A percentile compares a stretch with the other conserved stretches of the same genome.
Conservation (phyloP, 2,329 filamentous ascomycete species). For the Sphaerulina musiva region DNA sequence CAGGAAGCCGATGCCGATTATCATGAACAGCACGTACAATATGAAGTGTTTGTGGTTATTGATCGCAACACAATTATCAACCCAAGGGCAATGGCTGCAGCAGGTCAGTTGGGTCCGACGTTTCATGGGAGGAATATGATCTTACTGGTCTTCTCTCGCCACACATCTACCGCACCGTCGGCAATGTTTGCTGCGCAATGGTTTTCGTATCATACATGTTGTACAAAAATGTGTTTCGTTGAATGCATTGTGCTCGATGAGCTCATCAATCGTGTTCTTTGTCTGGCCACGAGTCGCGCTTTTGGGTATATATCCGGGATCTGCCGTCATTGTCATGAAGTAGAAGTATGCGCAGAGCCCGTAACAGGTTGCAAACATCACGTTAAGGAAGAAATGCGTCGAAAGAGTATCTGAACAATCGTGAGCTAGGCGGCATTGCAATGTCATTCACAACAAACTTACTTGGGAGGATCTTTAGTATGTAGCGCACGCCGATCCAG, state of each 20-base stretch:
- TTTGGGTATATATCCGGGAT: conserved; percentile 91
- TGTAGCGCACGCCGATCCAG: conserved; percentile 69
- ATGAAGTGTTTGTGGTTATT: conserved; percentile 97
- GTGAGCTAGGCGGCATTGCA: conserved; percentile 12
- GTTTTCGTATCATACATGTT: conserved; percentile 87
- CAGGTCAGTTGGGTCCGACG: conserved; percentile 1
- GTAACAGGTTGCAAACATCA: conserved; percentile 62
- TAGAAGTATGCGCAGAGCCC: conserved; percentile 78
- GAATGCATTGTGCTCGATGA: conserved; percentile 79
- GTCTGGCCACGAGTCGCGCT: conserved; percentile 83
- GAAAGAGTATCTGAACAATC: conserved; percentile 54
- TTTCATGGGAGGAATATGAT: conserved; percentile 19
- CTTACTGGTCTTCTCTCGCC: conserved; percentile 93
- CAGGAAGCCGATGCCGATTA: conserved; percentile 65
- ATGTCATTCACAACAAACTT: conserved; percentile 30
- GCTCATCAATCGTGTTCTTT: conserved; percentile 78
- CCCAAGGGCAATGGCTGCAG: conserved; percentile 90
- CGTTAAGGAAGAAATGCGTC: conserved; percentile 65
- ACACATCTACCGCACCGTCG: conserved; percentile 85
- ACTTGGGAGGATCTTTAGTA: conserved; percentile 68
- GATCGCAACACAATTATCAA: conserved; percentile 89
- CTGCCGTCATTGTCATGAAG: conserved; percentile 71
- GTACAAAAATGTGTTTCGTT: conserved; percentile 93
- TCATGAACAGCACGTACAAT: conserved; percentile 74
- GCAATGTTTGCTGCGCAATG: conserved; percentile 92